Percentiles rank a stretch among this genome's conserved stretches.
These are phyloP conservation scores for Lactarius pseudohatsudake DNA, from an alignment of 768 basidiomycete species.

Conservation along the genomic window DNA sequence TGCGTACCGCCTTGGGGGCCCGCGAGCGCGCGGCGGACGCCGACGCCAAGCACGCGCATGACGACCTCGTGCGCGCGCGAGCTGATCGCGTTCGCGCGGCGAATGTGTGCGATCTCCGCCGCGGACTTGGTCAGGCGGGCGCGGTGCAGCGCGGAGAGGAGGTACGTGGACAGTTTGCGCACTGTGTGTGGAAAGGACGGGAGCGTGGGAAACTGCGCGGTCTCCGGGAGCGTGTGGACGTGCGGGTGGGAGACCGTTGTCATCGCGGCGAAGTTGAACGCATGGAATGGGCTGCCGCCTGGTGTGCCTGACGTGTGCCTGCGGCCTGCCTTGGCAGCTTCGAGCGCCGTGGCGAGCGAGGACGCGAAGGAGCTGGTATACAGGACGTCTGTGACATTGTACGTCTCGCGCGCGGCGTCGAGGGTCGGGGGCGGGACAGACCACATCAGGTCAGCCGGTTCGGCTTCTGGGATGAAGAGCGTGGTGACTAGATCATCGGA, in stretches of 20 bases:
- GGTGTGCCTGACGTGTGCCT: too few species aligned
- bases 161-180: conserved; percentile 54
- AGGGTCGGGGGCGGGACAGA: conserved; percentile 77
- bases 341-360: conserved; percentile 46
- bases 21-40: conserved; percentile 46
- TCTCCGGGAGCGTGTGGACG: conserved; percentile 63
- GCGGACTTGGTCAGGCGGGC: conserved; percentile 78
- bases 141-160: conserved; percentile 75
- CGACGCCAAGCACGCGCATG: conserved; percentile 85
- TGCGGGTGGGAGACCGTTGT: conserved; percentile 38
- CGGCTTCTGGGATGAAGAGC: conserved; percentile 78
- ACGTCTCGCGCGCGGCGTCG: conserved; percentile 50
- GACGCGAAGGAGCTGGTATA: conserved; percentile 47
- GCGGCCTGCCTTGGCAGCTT: conserved; percentile 36
- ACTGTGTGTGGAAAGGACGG: conserved; percentile 40
- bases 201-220: conserved; percentile 53
- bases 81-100: conserved; percentile 80
- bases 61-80: conserved; percentile 88
- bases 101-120: conserved; percentile 72
- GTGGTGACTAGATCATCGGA: conserved; percentile 43
- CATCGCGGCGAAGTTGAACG: too few species aligned
- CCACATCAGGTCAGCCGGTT: conserved; percentile 82
- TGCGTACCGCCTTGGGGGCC: conserved; percentile 34
- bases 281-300: too few species aligned
- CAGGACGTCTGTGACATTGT: conserved; percentile 62